Base-by-base conservation (phyloP, 2,329 filamentous ascomycete species). In the Dichotomopilus funicola region DNA sequence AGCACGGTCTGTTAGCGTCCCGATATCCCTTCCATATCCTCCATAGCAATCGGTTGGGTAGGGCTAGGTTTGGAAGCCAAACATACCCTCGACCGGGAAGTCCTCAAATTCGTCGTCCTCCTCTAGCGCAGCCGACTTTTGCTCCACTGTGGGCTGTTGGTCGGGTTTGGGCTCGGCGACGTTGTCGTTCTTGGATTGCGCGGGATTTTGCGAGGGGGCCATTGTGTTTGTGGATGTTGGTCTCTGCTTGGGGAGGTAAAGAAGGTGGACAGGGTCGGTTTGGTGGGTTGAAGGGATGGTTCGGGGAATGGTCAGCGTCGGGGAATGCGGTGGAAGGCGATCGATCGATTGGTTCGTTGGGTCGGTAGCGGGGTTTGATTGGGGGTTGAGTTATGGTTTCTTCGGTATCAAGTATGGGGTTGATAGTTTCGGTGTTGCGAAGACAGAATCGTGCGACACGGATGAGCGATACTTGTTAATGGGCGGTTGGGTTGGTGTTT, bases 71-170 rank as follows among this genome's bases (percentile, higher is more conserved):
- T 27, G 19, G 19, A 27, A 27, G 43, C 40, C 40, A 1, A 31
- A 68, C 76, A 43, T 74, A 96, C 94, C 91, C 75, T 99, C 92
- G 55, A 95, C 88, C 33, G 94, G 94, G 68, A 99, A 99, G 72
- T 99, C 94, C 71, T 99, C 94, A 67, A 99, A 99, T 76, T 99
- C 94, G 72, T 99, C 94, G 69, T 99, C 94, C 72, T 99, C 94
- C 72, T 96, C 94, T 34, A 97, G 80, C 56, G 88, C 82, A 37
- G 86, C 72, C 56, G 83, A 77, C 72, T 87, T 87, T 68, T 84
- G 77, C 66, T 83, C 71, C 79, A 78, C 65, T 79, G 76, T 63
- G 78, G 75, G 63, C 78, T 55, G 52, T 33, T 75, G 70, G 59
- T 73, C 71, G 72, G 77, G 66, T 66, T 72, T 71, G 42, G 63